Conservation (phyloP, 2,329 filamentous ascomycete species). For the Bipolaris victoriae region DNA sequence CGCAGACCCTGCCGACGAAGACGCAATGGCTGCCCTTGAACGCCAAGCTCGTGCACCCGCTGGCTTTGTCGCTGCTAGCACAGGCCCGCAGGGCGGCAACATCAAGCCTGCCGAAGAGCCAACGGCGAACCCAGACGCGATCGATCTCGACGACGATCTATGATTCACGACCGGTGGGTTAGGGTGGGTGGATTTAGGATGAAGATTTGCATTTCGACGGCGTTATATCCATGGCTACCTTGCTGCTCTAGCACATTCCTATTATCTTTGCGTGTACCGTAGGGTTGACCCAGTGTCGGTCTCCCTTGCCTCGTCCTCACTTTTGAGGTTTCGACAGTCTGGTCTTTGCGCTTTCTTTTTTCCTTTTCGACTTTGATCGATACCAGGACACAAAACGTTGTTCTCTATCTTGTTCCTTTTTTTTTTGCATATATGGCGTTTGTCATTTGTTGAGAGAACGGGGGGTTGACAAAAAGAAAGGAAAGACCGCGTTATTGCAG, state of each 20-base stretch:
- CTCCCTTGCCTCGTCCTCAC: conserved; percentile 12
- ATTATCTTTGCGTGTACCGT: conserved; percentile 12
- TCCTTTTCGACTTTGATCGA: conserved; percentile 14
- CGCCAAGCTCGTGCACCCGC: conserved; percentile 84
- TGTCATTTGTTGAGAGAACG: conserved; percentile 1
- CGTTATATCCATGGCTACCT: conserved; percentile 14
- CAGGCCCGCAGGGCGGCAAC: conserved; percentile 70
- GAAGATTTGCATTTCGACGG: conserved; percentile 19
- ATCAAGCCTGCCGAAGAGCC: conserved; percentile 51
- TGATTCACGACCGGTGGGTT: conserved; percentile 34
- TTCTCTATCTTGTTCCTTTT: conserved; percentile 7
- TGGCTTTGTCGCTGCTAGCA: conserved; percentile 89
- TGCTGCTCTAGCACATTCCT: conserved; percentile 15
- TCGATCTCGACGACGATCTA: conserved; percentile 66
- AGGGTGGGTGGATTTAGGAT: conserved; percentile 14
- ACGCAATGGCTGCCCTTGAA: conserved; percentile 90
- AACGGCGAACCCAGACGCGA: conserved; percentile 80
- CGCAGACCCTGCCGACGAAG: conserved; percentile 60
- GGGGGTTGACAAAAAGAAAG: not conserved
- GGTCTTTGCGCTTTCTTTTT: conserved; percentile 13
- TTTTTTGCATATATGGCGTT: conserved; percentile 18
- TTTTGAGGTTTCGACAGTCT: conserved; percentile 14
- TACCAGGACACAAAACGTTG: conserved; percentile 13
- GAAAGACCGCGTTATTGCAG: not conserved
- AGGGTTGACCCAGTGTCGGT: conserved; percentile 11